Conservation (phyloP, 2,329 filamentous ascomycete species). For the Polychaeton citri region DNA sequence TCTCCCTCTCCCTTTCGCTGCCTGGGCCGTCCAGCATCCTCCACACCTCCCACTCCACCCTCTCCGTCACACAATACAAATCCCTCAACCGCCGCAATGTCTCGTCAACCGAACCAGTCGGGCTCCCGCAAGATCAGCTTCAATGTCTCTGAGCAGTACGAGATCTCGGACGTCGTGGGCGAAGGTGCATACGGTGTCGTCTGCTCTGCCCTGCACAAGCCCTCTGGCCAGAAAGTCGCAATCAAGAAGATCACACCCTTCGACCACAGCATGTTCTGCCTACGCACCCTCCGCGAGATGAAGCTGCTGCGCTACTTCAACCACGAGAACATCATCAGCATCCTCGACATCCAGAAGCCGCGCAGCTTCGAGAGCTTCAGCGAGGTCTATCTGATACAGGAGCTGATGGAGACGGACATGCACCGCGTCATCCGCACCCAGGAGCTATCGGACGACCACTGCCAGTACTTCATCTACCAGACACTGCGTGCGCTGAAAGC, state of each 20-base stretch:
- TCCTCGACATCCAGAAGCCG: conserved; percentile 97
- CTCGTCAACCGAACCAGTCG: conserved; percentile 22
- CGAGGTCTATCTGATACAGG: conserved; percentile 97
- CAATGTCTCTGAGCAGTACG: conserved; percentile 98
- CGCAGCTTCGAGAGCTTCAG: conserved; percentile 92
- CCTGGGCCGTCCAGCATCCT: too few relatives aligned
- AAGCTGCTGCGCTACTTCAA: conserved; percentile 98
- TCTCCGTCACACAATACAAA: background rate
- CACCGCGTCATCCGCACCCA: conserved; percentile 97
- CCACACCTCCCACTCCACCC: too few relatives aligned
- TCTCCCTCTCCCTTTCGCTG: too few relatives aligned
- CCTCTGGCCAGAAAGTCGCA: conserved; percentile 92
- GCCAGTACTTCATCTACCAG: conserved; percentile 99
- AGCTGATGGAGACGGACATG: conserved; percentile 99
- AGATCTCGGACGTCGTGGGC: conserved; percentile 98
- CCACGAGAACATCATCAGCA: conserved; percentile 99
- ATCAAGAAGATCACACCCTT: conserved; percentile 99
- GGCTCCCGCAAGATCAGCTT: conserved; percentile 89
- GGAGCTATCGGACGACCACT: conserved; percentile 96
- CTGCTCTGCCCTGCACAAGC: conserved; percentile 96
- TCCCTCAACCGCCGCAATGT: conserved; percentile 7
- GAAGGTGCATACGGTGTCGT: conserved; percentile 98
- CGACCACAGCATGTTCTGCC: conserved; percentile 82
- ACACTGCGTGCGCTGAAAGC: conserved; percentile 94
- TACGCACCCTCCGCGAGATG: conserved; percentile 95